Conservation (phyloP, 148 eudicot species). For the Silene latifolia region DNA sequence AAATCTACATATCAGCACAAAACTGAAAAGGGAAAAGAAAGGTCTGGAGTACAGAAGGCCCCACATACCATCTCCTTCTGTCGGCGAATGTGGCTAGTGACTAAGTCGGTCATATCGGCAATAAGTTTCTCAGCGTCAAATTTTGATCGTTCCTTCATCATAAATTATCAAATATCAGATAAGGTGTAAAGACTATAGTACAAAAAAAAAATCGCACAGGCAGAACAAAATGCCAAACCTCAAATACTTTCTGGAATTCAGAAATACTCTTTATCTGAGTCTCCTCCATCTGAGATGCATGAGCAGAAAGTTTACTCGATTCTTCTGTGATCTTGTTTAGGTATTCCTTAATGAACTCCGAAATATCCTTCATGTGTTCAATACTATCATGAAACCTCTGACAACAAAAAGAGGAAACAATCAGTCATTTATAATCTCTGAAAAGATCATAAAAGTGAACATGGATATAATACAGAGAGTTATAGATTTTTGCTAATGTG, state of each 20-base stretch:
- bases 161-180: slow-evolving; percentile 3
- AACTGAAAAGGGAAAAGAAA: neutral
- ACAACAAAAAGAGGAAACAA: slow-evolving; percentile 14
- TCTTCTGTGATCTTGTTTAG: slow-evolving; percentile 60
- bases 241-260: slow-evolving; percentile 73
- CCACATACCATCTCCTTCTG: slow-evolving; percentile 75
- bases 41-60: neutral
- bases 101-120: slow-evolving; percentile 72
- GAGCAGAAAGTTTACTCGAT: slow-evolving; percentile 51
- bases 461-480: neutral
- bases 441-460: neutral
- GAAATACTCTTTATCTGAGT: slow-evolving; percentile 55
- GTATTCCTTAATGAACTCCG: slow-evolving; percentile 55
- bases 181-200: neutral
- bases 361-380: slow-evolving; percentile 51
- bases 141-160: slow-evolving; percentile 67
- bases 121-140: slow-evolving; percentile 82
- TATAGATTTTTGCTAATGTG: neutral
- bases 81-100: slow-evolving; percentile 59
- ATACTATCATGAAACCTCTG: slow-evolving; percentile 69
- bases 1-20: neutral
- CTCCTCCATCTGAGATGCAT: slow-evolving; percentile 60
- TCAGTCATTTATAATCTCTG: neutral
- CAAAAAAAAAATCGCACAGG: neutral
- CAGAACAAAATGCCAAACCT: slow-evolving; percentile 36